Conservation (phyloP, 805 yeast species). For the Barnettozyma botsteinii region DNA sequence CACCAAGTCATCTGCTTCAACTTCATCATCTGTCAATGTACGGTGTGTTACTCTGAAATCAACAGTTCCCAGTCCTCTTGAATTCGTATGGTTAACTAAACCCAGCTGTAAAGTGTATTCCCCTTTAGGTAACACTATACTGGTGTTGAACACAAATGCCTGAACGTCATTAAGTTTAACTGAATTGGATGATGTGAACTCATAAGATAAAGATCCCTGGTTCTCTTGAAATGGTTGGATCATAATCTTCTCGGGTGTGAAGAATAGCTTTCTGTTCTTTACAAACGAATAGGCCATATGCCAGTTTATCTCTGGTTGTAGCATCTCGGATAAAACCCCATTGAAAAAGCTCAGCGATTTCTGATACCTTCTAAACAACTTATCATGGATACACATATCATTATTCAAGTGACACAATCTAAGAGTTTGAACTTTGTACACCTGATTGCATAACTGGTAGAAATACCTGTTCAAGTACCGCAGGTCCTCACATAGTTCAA, state of each 20-base stretch:
- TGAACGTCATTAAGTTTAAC: constrained; percentile 8
- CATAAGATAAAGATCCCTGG: neutral
- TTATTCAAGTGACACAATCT: constrained; percentile 9
- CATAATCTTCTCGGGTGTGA: constrained; percentile 30
- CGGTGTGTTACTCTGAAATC: constrained; percentile 37
- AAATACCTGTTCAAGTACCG: constrained; percentile 37
- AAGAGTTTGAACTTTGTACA: constrained; percentile 35
- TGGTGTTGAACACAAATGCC: constrained; percentile 9
- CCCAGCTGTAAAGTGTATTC: constrained; percentile 19
- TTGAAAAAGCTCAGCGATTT: constrained; percentile 28
- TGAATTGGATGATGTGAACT: neutral
- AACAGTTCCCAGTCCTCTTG: constrained; percentile 50
- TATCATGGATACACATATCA: neutral
- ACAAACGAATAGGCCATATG: constrained; percentile 43
- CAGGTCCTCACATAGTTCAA: constrained; percentile 31
- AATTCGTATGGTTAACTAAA: constrained; percentile 3
- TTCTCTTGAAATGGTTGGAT: constrained; percentile 16
- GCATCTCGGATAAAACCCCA: constrained; percentile 32
- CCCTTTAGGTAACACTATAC: constrained; percentile 15
- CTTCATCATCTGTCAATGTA: too few relatives aligned
- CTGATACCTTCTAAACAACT: constrained; percentile 3
- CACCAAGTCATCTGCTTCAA: too few relatives aligned
- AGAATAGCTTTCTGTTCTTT: constrained; percentile 47
- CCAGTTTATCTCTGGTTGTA: constrained; percentile 34
- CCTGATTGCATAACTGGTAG: constrained; percentile 45